Evolutionary conservation across 176 grass and related monocot species (phyloP).

Genomic region (Oryza glaberrima): DNA sequence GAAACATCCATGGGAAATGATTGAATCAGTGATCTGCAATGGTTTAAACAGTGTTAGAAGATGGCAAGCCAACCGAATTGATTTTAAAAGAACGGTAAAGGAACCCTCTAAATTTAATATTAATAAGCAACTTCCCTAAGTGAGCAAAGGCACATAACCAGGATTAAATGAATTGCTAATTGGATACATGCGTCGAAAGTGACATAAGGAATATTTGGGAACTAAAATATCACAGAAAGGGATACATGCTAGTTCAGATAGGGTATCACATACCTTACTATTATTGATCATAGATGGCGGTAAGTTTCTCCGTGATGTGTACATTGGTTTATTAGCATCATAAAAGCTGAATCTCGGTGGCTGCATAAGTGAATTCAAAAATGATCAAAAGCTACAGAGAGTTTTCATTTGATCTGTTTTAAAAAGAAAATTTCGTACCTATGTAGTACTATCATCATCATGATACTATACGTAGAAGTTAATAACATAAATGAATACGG

Average conservation of each 20-base stretch:
- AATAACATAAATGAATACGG: neutral
- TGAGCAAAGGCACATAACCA: neutral
- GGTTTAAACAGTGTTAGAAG: slow-evolving; percentile 15
- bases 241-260: slow-evolving; percentile 1
- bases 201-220: slow-evolving; percentile 6
- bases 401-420: neutral
- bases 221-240: slow-evolving; percentile 2
- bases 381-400: slow-evolving; percentile 5
- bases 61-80: neutral
- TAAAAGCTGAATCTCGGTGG: slow-evolving; percentile 93
- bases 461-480: neutral
- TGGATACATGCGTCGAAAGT: neutral
- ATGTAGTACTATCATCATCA: neutral
- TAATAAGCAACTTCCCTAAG: neutral
- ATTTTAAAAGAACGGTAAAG: slow-evolving; percentile 3
- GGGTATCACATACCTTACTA: slow-evolving; percentile 58
- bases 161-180: neutral
- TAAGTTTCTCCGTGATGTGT: slow-evolving; percentile 82
- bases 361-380: slow-evolving; percentile 48
- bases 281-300: slow-evolving; percentile 78
- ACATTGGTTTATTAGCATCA: slow-evolving; percentile 81
- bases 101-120: neutral
- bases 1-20: slow-evolving; percentile 93
- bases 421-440: neutral
- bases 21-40: slow-evolving; percentile 77